Base-by-base conservation (phyloP, 495 filamentous ascomycete genomes). In the Aspergillus campestris region DNA sequence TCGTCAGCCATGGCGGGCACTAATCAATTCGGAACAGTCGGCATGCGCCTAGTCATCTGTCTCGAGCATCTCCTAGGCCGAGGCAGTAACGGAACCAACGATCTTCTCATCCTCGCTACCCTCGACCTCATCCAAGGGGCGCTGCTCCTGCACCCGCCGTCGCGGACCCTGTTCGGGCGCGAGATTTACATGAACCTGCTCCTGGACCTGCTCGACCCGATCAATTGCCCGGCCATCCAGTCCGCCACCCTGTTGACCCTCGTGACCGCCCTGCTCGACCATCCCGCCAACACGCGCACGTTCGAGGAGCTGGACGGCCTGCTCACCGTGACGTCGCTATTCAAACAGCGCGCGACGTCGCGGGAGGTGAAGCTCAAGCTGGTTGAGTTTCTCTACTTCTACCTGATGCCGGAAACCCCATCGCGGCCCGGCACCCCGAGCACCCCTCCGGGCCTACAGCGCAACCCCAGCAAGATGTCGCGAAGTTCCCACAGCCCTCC, bases 121-220 rank as follows among this genome's bases (percentile, higher is more conserved):
- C 76, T 98, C 35, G 87, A 94, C 56, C 73, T 95, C 38, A 86
- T 96, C 48, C 92, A 96, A 66, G 92, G 92, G 15, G 77, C 84
- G 31, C 73, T 96, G 43, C 79, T 98, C 45, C 78, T 98, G 7
- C 92, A 98, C 64, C 89, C 92, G n/a, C 87, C 89, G 2, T 92
- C 86, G 40, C 84, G 94, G 48, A 75, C 76, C 2, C 77, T 98
- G 37, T 96, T 98, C 66, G 81, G 82, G 18, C 81, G 90, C 40
- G 88, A 91, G 61, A 80, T 89, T 45, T 84, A 94, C 71, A 98
- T 98, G 92, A 95, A 95, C 57, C 77, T 94, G 39, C 82, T 97
- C 33, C 81, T 97, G 43, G 92, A 98, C 64, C 86, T 98, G 40
- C 82, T 98, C 55, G 92, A 97, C 59, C 84, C 87, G 1, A 82